Base-by-base conservation (phyloP, 2,329 filamentous ascomycete genomes). In the Esteya vermicola region DNA sequence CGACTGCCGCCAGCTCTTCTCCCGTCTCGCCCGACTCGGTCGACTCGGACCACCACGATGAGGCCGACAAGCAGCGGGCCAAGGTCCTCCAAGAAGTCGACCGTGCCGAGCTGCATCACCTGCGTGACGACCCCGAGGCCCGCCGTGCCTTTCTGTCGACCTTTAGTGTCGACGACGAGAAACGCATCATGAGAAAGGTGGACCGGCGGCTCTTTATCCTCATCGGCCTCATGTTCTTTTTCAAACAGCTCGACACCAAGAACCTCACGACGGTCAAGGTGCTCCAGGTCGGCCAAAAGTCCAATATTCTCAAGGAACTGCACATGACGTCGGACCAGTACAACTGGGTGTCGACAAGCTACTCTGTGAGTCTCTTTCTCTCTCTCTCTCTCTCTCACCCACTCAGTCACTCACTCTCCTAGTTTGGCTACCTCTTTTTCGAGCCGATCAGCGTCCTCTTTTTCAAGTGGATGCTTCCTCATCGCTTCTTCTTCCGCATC, bases 361-460 rank as follows among this genome's bases (percentile, higher is more conserved):
- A 61, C 41, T 60, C 55, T 43, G 57, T 62, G 44, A 34, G 54
- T 49, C n/a, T 9, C 16, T 7, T 20, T 10, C 18, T 13, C 20
- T 16, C 5, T 9, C 19, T 9, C 21, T 18, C 7, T 9, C 13
- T 6, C 4, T 12, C 9, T 5, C 9, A 3, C 22, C 10, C 16
- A 22, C 22, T 19, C 13, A 19, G 36, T 21, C 14, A 31, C 33
- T 12, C 7, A 23, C n/a, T n/a, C n/a, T n/a, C n/a, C n/a, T 26
- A 44, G 33, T 43, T 45, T 18, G 32, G 3, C 80, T 77, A 51
- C 81, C 79, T 54, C 68, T 72, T 7, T 70, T 73, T 2, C 79
- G 75, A 80, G 50, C 56, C 80, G 8, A 76, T 76, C 4, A 73
- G 70, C 46, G 80, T 80, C 49, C 58, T 81, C 0, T 59, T 80